Evolutionary conservation across 495 filamentous ascomycete species (phyloP), one percentile per base, ranked within the genome.

Genomic region (Lasiosphaeria miniovina): DNA sequence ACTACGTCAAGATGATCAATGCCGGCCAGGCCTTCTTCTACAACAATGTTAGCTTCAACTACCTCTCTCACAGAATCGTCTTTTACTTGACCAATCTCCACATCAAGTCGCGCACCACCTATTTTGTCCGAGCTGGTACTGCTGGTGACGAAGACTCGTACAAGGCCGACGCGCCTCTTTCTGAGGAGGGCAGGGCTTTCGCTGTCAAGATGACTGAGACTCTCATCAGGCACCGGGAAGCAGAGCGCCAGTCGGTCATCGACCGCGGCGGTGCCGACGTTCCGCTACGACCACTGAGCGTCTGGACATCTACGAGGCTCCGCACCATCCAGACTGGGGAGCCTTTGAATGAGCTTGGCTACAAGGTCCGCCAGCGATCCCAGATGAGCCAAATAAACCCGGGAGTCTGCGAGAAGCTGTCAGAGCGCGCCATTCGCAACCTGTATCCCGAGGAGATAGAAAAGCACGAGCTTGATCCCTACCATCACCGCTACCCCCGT

Each of bases 1-100:
- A 97, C 68, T 99, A 91, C 69, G 91, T 98, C 80, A 98, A 97
- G 84, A 96, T 99, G 92, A 95, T 96, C 64, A 98, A 99, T 67
- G 95, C 95, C 7, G 95, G 95, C n/a, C 86, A 95, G 71, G 78
- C 87, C 50, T 84, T 98, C 57, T 86, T 90, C 58, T 90, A 96
- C 65, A 99, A 98, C 77, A 96, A 97, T 63, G 89, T 92, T 68
- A 89, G 86, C 66, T 98, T 98, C 72, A 91, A 91, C 35, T 99
- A 98, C 70, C 82, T 99, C 36, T 93, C 91, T 15, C 90, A 98
- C 69, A 84, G 94, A 46, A 98, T 99, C 57, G 93, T 99, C 45
- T 98, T 98, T 74, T 99, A 97, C 71, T 82, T 99, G 43, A 88
- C 96, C 61, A 99, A 99, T 69, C 83, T 97, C 17, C 95, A 98